phyloP scores from a whole-genome alignment of 2,329 filamentous ascomycete genomes.

The Cladosporium sp. region DNA sequence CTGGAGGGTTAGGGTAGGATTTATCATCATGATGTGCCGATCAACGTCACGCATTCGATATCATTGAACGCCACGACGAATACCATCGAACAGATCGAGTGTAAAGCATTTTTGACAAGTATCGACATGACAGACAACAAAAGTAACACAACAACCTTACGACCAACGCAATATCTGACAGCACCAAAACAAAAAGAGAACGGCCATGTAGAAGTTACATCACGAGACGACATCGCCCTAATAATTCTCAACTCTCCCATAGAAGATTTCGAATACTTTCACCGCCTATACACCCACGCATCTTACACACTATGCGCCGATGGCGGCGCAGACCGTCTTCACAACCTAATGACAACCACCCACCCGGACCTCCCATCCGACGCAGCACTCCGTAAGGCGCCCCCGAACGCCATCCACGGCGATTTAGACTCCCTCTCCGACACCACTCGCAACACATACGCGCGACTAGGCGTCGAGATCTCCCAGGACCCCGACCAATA shows the following conservation, averaged over 20 bases:
- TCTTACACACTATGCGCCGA: slow-evolving; percentile 77
- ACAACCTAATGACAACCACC: slow-evolving; percentile 47
- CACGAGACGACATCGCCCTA: slow-evolving; percentile 42
- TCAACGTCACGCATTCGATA: neutral
- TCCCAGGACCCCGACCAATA: slow-evolving; percentile 77
- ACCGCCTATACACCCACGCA: slow-evolving; percentile 53
- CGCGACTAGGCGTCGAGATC: slow-evolving; percentile 59
- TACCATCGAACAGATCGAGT: neutral
- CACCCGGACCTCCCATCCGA: slow-evolving; percentile 21
- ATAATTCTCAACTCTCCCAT: slow-evolving; percentile 65
- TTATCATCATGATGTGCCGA: neutral
- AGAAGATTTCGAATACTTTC: slow-evolving; percentile 51
- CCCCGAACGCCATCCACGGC: slow-evolving; percentile 70
- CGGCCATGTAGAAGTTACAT: slow-evolving; percentile 1
- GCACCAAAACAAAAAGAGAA: slow-evolving; percentile 2
- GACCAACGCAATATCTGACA: slow-evolving; percentile 29
- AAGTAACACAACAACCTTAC: slow-evolving; percentile 1
- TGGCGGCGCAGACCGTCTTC: slow-evolving; percentile 81
- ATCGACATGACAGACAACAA: neutral
- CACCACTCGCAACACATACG: slow-evolving; percentile 66
- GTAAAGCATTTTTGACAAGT: neutral
- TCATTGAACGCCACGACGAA: neutral
- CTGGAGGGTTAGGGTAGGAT: slow-evolving; percentile 5
- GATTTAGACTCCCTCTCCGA: slow-evolving; percentile 82
- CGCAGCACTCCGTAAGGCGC: slow-evolving; percentile 29